Base-by-base conservation (phyloP, 345 rosid genomes). In the Populus ilicifolia region DNA sequence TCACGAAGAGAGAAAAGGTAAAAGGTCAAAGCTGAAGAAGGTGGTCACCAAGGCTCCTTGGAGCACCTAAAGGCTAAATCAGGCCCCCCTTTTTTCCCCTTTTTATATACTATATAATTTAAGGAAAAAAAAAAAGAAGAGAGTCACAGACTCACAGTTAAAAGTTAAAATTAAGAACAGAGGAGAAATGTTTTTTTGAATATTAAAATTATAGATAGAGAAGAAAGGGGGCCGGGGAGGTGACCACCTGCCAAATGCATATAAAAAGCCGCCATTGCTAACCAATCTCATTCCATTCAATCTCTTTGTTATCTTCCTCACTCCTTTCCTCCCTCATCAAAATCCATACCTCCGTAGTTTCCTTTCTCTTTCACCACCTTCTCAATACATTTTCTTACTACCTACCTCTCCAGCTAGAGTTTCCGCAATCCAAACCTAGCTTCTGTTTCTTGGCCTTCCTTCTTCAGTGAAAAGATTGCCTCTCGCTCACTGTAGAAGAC, bases 221-320 rank as follows among this genome's bases (percentile, higher is more conserved):
- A 41, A 0, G 44, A 41, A 41, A 10, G 44, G 44, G 44, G 44
- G 3, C 44, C 4, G 46, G 4, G 3, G 10, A 12, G 6, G 63
- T 23, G 63, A 59, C 63, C 16, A n/a, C 29, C 29, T 10, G 29
- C 64, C 64, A 9, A 59, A 23, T 56, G 67, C 21, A 59, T 76
- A 76, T 70, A 77, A 77, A 77, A 77, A 62, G 80, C 70, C 64
- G 64, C 80, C 70, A 77, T 39, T 41, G 23, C 35, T 33, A 70
- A 17, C 71, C 70, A 61, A 35, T 50, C 48, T 75, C 50, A 33
- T 18, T 17, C 33, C 18, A 39, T 18, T 52, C 4, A 39, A 38
- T 68, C 39, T 48, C 48, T 68, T 20, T 35, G 38, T 10, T 65
- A 12, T 12, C 69, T 35, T 65, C 69, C 30, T 33, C 43, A 68